These are phyloP conservation scores for Kuraishia ogatae DNA, from an alignment of 805 yeast species.

Conservation along the genomic window DNA sequence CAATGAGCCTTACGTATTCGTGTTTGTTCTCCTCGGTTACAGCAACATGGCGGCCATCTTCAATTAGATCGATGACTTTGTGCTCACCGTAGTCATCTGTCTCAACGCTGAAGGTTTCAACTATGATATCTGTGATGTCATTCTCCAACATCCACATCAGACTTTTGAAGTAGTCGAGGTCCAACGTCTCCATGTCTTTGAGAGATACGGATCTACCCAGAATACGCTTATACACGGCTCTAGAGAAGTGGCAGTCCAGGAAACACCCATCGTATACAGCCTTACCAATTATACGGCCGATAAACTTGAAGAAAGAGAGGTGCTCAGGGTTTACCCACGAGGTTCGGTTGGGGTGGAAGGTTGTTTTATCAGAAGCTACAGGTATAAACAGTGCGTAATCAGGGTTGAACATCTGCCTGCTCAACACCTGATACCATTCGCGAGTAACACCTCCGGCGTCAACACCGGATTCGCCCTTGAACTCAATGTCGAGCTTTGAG, in stretches of 20 bases:
- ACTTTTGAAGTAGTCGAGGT: conserved; percentile 86
- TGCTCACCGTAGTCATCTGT: conserved; percentile 91
- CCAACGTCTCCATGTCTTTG: conserved; percentile 91
- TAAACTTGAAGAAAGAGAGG: conserved; percentile 83
- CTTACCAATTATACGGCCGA: conserved; percentile 90
- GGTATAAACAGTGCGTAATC: conserved; percentile 90
- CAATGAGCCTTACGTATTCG: conserved; percentile 80
- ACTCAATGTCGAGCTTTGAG: conserved; percentile 69
- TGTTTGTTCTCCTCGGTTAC: conserved; percentile 89
- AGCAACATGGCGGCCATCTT: conserved; percentile 72
- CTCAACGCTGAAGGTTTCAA: conserved; percentile 90
- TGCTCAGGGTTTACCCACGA: conserved; percentile 93
- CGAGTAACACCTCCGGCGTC: conserved; percentile 98
- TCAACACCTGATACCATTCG: conserved; percentile 93
- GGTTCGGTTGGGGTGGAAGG: conserved; percentile 91
- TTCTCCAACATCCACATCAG: conserved; percentile 94
- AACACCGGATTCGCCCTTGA: conserved; percentile 90
- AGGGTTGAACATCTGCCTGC: conserved; percentile 93
- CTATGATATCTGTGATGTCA: conserved; percentile 91
- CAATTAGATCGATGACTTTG: conserved; percentile 72
- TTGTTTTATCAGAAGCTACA: conserved; percentile 83
- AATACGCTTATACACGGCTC: conserved; percentile 88
- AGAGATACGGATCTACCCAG: conserved; percentile 73
- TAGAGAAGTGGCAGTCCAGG: conserved; percentile 88
- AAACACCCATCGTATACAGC: conserved; percentile 83